Percentiles rank a stretch among this genome's conserved stretches.
Conservation (phyloP, 805 yeast species). For the Nakazawaea peltata region DNA sequence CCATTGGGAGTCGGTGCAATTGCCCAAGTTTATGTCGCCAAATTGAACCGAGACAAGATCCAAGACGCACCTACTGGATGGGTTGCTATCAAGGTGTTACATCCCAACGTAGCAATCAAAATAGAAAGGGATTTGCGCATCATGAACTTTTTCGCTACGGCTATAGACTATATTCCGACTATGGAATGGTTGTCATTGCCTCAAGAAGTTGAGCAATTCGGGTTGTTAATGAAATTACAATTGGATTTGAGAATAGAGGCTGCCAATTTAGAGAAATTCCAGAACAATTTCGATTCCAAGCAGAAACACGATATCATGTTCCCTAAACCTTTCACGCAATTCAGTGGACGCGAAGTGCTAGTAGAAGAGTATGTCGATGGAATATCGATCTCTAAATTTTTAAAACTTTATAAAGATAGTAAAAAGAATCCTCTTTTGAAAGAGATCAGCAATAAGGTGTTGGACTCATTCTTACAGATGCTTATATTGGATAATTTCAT, state of each 20-base stretch:
- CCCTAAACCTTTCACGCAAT: conserved; percentile 65
- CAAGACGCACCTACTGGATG: conserved; percentile 32
- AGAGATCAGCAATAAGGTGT: conserved; percentile 69
- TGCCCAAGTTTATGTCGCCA: conserved; percentile 88
- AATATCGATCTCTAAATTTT: conserved; percentile 66
- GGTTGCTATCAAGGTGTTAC: conserved; percentile 90
- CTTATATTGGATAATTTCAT: conserved; percentile 86
- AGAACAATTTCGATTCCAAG: conserved; percentile 49
- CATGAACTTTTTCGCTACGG: conserved; percentile 71
- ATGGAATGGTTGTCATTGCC: conserved; percentile 98
- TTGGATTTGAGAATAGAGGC: conserved; percentile 88
- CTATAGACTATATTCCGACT: conserved; percentile 71
- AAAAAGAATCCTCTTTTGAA: conserved; percentile 49
- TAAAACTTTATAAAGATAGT: conserved; percentile 38
- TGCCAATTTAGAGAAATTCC: conserved; percentile 64
- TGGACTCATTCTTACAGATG: conserved; percentile 92
- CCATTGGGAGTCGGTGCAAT: conserved; percentile 98
- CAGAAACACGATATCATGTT: conserved; percentile 57
- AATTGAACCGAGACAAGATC: conserved; percentile 37
- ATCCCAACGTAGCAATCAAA: conserved; percentile 70
- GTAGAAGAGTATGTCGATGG: conserved; percentile 86
- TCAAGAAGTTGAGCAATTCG: conserved; percentile 85
- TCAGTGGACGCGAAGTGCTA: conserved; percentile 62
- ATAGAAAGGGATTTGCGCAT: conserved; percentile 77
- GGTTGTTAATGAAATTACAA: conserved; percentile 79